Percentiles rank a stretch among this genome's conserved stretches.
Conservation (phyloP, 2,329 filamentous ascomycete genomes). For the Dothidotthia symphoricarpi region DNA sequence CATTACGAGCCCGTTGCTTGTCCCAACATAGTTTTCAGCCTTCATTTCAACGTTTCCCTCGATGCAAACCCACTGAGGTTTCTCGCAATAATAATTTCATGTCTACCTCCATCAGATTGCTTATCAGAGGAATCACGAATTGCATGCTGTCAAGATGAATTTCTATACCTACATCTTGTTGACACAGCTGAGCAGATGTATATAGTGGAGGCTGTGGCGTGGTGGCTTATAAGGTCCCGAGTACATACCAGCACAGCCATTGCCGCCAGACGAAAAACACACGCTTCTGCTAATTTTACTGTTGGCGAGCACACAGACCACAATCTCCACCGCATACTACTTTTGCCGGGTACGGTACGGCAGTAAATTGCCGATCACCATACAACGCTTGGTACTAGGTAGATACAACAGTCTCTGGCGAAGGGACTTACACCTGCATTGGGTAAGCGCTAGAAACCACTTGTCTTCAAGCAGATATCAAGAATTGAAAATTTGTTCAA, state of each 20-base stretch:
- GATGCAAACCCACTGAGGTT: neutral
- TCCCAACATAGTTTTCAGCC: neutral
- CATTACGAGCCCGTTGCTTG: conserved; percentile 1
- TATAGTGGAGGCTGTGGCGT: no score
- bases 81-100: neutral
- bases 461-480: neutral
- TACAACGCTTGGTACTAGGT: neutral
- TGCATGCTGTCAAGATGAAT: neutral
- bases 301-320: no score
- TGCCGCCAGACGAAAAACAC: no score
- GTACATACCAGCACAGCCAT: no score
- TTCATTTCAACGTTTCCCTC: conserved; percentile 2
- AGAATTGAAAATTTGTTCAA: no score
- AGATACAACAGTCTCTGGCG: neutral
- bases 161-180: neutral
- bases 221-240: no score
- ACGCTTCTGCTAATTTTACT: no score
- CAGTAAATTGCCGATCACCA: neutral
- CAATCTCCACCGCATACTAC: no score
- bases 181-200: conserved; percentile 1
- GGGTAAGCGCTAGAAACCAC: neutral
- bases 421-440: neutral
- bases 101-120: neutral
- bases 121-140: neutral
- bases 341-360: no score